Conservation (phyloP, 192 early-diverging fungal genomes). For the Coemansia sp. region DNA sequence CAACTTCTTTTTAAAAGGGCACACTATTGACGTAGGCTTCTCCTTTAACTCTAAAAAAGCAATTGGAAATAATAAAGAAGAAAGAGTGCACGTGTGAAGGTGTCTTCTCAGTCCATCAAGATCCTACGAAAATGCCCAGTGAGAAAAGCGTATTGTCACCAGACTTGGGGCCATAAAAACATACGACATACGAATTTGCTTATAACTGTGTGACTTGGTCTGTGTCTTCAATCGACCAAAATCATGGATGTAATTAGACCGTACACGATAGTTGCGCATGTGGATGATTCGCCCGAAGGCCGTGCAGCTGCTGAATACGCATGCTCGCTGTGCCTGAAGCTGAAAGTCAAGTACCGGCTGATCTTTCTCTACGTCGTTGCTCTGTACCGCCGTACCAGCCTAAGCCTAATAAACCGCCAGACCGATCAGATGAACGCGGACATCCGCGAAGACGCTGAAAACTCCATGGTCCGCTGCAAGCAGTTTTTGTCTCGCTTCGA, state of each 20-base stretch:
- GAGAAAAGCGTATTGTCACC: conserved; percentile 4
- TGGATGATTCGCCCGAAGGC: conserved; percentile 45
- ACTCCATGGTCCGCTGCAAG: conserved; percentile 44
- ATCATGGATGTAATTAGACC: conserved; percentile 26
- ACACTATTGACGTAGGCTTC: neutral
- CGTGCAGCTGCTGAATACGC: conserved; percentile 53
- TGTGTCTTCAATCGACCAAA: neutral
- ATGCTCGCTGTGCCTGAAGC: conserved; percentile 45
- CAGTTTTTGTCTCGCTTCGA: conserved; percentile 53
- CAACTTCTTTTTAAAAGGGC: neutral
- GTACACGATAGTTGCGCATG: conserved; percentile 45
- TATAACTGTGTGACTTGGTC: neutral
- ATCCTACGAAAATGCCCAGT: too few species aligned
- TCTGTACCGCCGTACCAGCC: conserved; percentile 32
- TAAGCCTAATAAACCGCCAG: conserved; percentile 48
- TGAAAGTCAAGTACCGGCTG: conserved; percentile 48
- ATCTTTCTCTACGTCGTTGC: conserved; percentile 52
- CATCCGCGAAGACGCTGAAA: conserved; percentile 50
- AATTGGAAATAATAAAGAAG: too few species aligned
- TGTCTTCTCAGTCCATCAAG: too few species aligned
- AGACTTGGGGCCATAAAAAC: conserved; percentile 16
- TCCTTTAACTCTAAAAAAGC: neutral
- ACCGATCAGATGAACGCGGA: conserved; percentile 52
- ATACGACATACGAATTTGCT: neutral
- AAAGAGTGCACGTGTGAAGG: too few species aligned